phyloP scores from a whole-genome alignment of 176 grass and related monocot species.

The Themeda triandra region DNA sequence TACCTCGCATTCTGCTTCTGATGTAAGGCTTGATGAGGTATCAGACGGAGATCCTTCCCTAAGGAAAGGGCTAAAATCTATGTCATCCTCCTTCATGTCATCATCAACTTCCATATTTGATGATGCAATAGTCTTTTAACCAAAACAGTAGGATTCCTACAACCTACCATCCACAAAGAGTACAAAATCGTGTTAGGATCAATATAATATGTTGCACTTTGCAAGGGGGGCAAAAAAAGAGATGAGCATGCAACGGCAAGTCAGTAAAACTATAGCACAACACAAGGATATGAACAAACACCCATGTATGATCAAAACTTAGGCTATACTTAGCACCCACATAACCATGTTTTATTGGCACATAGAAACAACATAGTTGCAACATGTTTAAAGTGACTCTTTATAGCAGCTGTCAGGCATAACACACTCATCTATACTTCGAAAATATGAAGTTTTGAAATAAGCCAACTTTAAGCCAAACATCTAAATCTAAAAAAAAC shows the following conservation, averaged over 20 bases:
- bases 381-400: background rate
- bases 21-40: constrained; percentile 79
- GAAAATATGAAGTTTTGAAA: background rate
- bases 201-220: background rate
- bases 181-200: constrained; percentile 6
- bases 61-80: constrained; percentile 77
- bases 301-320: background rate
- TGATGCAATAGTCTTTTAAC: background rate
- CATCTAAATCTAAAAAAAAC: background rate
- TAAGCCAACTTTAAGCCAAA: background rate
- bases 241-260: background rate
- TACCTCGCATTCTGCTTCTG: constrained; percentile 49
- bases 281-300: background rate
- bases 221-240: background rate
- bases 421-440: background rate
- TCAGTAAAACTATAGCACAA: background rate
- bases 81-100: constrained; percentile 77
- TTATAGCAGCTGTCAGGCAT: background rate
- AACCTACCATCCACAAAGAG: constrained; percentile 18
- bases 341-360: constrained; percentile 7
- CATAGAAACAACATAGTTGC: background rate
- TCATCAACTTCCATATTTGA: constrained; percentile 73
- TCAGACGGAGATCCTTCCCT: constrained; percentile 69
- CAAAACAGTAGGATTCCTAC: background rate
- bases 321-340: background rate